Evolutionary conservation across 139 green algal species (phyloP).

Genomic region (Coccomyxa sp.): DNA sequence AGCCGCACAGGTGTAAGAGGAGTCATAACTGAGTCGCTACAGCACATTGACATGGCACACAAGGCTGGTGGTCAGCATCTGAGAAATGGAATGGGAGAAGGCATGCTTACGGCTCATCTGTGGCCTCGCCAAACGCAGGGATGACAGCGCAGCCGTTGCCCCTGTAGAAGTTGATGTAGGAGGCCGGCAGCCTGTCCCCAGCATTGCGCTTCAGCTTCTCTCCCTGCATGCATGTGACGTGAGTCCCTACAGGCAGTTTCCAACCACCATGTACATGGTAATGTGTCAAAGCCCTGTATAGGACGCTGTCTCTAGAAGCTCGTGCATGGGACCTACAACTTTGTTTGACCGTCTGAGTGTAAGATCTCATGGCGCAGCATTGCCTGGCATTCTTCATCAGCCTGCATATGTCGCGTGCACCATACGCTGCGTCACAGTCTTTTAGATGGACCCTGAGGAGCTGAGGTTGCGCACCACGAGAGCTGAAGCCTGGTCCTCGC

Average conservation of each 20-base stretch:
- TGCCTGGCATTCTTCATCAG: background rate
- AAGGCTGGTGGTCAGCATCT: background rate
- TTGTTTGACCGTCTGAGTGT: background rate
- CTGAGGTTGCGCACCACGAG: background rate
- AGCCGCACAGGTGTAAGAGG: background rate
- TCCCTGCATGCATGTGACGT: background rate
- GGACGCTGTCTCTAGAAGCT: background rate
- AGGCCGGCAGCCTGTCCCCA: constrained; percentile 44
- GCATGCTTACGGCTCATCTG: background rate
- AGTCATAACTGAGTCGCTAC: no score
- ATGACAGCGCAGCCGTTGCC: constrained; percentile 65
- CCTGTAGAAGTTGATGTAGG: constrained; percentile 78
- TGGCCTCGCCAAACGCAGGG: constrained; percentile 30
- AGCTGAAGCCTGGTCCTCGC: constrained; percentile 36
- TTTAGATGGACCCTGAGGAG: background rate
- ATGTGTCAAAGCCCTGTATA: background rate
- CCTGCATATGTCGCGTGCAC: background rate
- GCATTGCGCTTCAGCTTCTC: background rate
- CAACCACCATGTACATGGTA: background rate
- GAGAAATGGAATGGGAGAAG: background rate
- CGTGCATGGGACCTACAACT: background rate
- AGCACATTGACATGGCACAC: background rate
- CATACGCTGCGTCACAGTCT: background rate
- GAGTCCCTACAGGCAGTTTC: background rate
- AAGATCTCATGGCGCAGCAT: background rate